A percentile compares a stretch with the other conserved stretches of the same genome.
Evolutionary conservation across 257 asterid species (phyloP).

Genomic region (Solanum clarkiae): DNA sequence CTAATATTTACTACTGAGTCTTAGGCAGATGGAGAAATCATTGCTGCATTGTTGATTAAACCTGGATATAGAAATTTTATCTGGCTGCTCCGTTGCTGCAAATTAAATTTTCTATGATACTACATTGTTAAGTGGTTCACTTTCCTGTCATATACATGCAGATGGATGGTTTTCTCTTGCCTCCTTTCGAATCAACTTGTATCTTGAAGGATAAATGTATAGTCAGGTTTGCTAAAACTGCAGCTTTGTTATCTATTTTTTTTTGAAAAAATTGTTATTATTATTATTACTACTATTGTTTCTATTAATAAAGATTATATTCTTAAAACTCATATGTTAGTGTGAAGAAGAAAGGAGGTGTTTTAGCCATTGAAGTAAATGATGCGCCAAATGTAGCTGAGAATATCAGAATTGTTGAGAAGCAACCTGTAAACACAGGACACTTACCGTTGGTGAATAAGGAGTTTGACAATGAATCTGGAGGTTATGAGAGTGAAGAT

Average conservation of each 20-base stretch:
- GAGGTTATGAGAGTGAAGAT: constrained; percentile 51
- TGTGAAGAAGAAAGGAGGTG: constrained; percentile 45
- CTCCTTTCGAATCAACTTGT: constrained; percentile 59
- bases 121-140: not conserved
- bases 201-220: constrained; percentile 56
- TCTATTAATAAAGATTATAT: not conserved
- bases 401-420: constrained; percentile 30
- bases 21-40: not conserved
- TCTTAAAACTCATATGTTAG: constrained; percentile 13
- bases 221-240: constrained; percentile 42
- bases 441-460: constrained; percentile 49
- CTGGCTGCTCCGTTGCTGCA: not conserved
- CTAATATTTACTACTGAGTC: not conserved
- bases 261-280: not conserved
- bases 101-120: not conserved
- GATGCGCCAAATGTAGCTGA: constrained; percentile 17
- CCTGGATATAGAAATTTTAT: not conserved
- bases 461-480: constrained; percentile 61
- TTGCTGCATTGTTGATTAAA: not conserved
- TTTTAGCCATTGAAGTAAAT: constrained; percentile 29
- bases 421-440: constrained; percentile 24
- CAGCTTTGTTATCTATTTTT: not conserved
- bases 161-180: constrained; percentile 74
- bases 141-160: constrained; percentile 10
- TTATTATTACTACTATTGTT: not conserved